Evolutionary conservation across 345 rosid species (phyloP), one percentile per base, ranked within the genome.

Genomic region (Cardamine resedifolia): DNA sequence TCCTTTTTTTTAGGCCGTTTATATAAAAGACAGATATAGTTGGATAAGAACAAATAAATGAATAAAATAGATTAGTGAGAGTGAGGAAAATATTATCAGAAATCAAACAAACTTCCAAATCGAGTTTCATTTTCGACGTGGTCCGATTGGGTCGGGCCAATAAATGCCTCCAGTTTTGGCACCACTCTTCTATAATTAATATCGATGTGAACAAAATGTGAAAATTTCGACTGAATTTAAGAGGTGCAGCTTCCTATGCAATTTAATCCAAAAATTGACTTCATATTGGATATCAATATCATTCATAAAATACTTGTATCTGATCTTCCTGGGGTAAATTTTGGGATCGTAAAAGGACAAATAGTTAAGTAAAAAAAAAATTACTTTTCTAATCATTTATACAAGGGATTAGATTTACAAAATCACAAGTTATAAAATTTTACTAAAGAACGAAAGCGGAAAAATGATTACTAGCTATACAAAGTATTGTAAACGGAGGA

Each of bases 111-210:
- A 51, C 20, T 52, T 68, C 79, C 79, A 68, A 59, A 60, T 75
- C 31, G 45, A 61, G 74, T 43, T 60, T 75, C 73, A 52, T 75
- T 75, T 68, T 75, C 69, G 57, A 61, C 69, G 69, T 68, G 57
- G 74, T 68, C 48, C 50, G 58, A n/a, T 68, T 68, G 28, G 24
- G 64, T 68, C 64, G 55, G 74, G 38, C 41, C 68, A 68, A 48
- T 75, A 43, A 75, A 75, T 75, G 79, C 74, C 70, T 75, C 60
- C 33, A 61, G 41, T 68, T 75, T 75, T 75, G 70, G 74, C 70
- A 68, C 74, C 69, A 75, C 69, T 68, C 49, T 61, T 67, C 16
- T 66, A 2, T 15, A 39, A 21, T 74, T 66, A 66, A 38, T 64
- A 45, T 66, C 56, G 23, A 51, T 50, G 68, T 68, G 68, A 74